Conservation (phyloP, 192 early-diverging fungal genomes). For the Chytriomyces hyalinus region DNA sequence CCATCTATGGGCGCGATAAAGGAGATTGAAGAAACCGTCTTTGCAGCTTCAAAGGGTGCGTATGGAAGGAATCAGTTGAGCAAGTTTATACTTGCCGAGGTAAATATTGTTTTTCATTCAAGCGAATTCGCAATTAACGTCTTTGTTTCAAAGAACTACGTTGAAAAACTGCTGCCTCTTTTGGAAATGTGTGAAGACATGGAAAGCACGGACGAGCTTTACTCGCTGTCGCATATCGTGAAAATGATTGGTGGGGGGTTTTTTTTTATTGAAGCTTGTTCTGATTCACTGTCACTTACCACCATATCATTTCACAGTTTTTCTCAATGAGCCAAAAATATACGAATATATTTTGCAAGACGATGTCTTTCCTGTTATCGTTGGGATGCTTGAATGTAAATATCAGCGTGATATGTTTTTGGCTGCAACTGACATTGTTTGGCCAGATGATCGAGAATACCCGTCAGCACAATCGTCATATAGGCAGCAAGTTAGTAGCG, state of each 20-base stretch:
- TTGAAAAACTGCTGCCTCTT: constrained; percentile 65
- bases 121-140: not conserved
- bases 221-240: constrained; percentile 75
- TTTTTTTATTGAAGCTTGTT: constrained; percentile 1
- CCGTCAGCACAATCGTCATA: constrained; percentile 74
- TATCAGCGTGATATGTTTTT: not conserved
- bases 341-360: constrained; percentile 79
- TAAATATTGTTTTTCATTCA: constrained; percentile 26
- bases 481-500: constrained; percentile 68
- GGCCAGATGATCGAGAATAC: constrained; percentile 75
- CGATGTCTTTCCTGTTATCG: constrained; percentile 70
- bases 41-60: constrained; percentile 56
- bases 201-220: constrained; percentile 74
- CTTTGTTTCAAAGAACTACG: constrained; percentile 51
- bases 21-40: constrained; percentile 73
- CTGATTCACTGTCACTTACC: not conserved
- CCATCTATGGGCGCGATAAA: constrained; percentile 72
- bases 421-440: not conserved
- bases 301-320: constrained; percentile 49
- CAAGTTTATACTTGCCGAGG: constrained; percentile 63
- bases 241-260: constrained; percentile 69
- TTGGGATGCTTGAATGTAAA: constrained; percentile 89
- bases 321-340: constrained; percentile 79
- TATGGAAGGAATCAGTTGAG: constrained; percentile 71
- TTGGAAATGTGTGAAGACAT: constrained; percentile 81